phyloP scores from a whole-genome alignment of 2,329 filamentous ascomycete species.

The Aspergillus sp. region DNA sequence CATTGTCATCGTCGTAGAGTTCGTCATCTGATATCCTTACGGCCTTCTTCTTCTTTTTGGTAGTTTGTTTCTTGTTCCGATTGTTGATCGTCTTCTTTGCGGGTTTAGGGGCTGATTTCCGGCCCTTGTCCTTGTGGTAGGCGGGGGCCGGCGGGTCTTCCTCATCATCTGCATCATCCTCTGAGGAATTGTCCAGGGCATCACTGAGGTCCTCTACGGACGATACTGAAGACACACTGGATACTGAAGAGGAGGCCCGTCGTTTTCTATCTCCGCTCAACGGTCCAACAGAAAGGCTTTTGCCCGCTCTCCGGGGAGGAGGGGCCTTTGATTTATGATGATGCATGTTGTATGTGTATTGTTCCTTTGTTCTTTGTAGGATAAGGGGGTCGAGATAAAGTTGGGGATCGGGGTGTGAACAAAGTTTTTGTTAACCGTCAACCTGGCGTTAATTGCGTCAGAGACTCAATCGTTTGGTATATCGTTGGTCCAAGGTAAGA shows the following conservation, averaged over 20 bases:
- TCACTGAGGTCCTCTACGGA: slow-evolving; percentile 30
- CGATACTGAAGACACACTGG: slow-evolving; percentile 32
- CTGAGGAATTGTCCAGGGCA: slow-evolving; percentile 32
- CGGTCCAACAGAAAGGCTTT: slow-evolving; percentile 15
- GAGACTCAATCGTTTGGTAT: slow-evolving; percentile 3
- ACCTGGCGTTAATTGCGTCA: slow-evolving; percentile 15
- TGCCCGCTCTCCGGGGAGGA: slow-evolving; percentile 19
- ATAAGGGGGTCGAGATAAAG: slow-evolving; percentile 2
- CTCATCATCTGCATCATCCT: slow-evolving; percentile 38
- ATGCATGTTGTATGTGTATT: slow-evolving; percentile 7
- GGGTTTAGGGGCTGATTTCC: slow-evolving; percentile 36
- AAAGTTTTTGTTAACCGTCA: slow-evolving; percentile 18
- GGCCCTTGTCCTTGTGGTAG: slow-evolving; percentile 29
- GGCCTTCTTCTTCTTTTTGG: slow-evolving; percentile 29
- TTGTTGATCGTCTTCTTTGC: slow-evolving; percentile 16
- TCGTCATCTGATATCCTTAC: slow-evolving; percentile 27
- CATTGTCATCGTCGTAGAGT: slow-evolving; percentile 23
- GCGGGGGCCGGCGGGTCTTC: slow-evolving; percentile 39
- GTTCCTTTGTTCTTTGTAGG: neutral
- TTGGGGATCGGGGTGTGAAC: neutral
- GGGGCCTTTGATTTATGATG: slow-evolving; percentile 16
- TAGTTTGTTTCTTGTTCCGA: slow-evolving; percentile 9
- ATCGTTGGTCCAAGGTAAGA: neutral
- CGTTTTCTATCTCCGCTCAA: slow-evolving; percentile 25
- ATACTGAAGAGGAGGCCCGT: slow-evolving; percentile 29